Conservation (phyloP, 2,329 filamentous ascomycete species). For the Pseudogymnoascus sp. region DNA sequence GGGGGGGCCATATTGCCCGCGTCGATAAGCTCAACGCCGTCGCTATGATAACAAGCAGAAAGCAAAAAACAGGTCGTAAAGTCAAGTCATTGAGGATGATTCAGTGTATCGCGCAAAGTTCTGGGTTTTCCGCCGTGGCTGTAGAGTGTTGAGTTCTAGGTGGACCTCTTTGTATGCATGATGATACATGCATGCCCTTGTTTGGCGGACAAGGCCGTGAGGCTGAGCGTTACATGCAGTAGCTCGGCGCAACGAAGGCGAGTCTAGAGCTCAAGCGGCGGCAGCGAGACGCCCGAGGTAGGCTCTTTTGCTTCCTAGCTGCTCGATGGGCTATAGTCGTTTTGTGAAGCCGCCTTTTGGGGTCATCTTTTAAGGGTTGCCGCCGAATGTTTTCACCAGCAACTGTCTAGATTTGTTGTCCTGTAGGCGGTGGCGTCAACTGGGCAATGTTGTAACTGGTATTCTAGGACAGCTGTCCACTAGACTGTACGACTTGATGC, state of each 20-base stretch:
- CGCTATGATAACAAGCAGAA: background rate
- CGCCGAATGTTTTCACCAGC: background rate
- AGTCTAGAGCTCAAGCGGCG: background rate
- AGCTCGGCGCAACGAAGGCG: background rate
- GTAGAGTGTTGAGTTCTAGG: constrained; percentile 3
- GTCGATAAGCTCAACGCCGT: constrained; percentile 7
- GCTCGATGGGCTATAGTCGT: background rate
- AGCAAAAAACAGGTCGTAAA: background rate
- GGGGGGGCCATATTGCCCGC: constrained; percentile 15
- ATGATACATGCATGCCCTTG: constrained; percentile 8
- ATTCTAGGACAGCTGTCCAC: background rate
- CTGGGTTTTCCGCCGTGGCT: background rate
- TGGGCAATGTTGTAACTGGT: constrained; percentile 2
- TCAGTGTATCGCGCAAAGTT: constrained; percentile 1
- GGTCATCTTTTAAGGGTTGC: background rate
- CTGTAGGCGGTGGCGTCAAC: background rate
- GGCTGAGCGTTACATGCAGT: constrained; percentile 4
- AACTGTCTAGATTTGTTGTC: background rate
- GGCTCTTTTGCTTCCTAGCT: background rate
- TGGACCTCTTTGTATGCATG: constrained; percentile 8
- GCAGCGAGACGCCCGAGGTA: background rate
- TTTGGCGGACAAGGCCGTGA: constrained; percentile 6
- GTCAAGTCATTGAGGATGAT: constrained; percentile 1
- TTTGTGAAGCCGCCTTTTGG: background rate
- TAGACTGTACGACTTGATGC: background rate